Base-by-base conservation (phyloP, 495 filamentous ascomycete species). In the Penicillium paxilli region DNA sequence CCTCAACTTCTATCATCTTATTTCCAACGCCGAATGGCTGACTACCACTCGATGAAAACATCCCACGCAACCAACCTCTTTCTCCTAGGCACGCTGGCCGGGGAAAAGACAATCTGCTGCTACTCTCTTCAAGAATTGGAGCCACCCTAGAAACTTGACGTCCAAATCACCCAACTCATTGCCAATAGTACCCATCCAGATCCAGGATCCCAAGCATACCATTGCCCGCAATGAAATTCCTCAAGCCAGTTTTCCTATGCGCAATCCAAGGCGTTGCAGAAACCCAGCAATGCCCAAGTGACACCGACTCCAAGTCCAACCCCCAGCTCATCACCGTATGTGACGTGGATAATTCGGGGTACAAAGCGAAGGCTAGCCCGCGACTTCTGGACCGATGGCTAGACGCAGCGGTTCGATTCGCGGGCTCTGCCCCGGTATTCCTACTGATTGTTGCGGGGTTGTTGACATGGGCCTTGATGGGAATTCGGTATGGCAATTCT, bases 361-460 rank as follows among this genome's bases (percentile, higher is more conserved):
- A 67, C 42, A 58, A 25, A 19, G 42, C 53, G 35, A 48, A 49
- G 25, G 35, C 47, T 5, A 69, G 67, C 41, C 11, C 56, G 1
- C 49, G 50, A 47, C 24, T 59, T 1, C 47, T 72, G 14, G 67
- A 72, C 44, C 69, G 69, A 25, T 70, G 67, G 69, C 61, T 72
- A 0, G 69, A 72, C 38, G 46, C 23, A 4, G 37, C 61, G 5
- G 69, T 72, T 5, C 49, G 52, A 14, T 22, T 58, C 0, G 65
- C 68, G 22, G 70, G 70, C 1, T 71, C 70, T 0, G 47, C 52
- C 23, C 52, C 53, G 12, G 49, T 68, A 11, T 73, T 69, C 45
- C 59, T 60, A 23, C 50, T 58, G 1, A 71, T 68, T 23, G 16
- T 70, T 7, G 30, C 44, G 5, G 62, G 57, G 4, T 57, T 73